These are phyloP conservation scores for Scenedesmus sp. DNA, from an alignment of 163 green algal species.

Conservation along the genomic window DNA sequence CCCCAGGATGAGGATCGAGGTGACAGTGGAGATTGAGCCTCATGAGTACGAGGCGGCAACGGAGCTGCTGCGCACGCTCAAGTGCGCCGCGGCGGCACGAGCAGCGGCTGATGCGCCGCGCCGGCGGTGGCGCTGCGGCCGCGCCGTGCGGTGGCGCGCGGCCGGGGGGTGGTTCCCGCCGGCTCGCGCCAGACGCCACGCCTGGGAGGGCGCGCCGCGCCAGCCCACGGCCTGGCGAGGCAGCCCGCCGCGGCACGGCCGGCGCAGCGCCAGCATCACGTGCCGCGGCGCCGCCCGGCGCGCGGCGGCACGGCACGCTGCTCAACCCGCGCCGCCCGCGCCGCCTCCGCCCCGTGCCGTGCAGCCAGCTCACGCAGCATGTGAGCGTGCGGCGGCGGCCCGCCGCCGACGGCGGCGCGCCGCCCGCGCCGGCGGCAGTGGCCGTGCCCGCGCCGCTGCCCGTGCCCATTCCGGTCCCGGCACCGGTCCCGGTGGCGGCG, in stretches of 20 bases:
- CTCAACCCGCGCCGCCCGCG: too few relatives aligned
- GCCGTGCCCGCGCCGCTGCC: neutral
- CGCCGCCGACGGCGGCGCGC: neutral
- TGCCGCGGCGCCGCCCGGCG: too few relatives aligned
- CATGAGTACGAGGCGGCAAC: constrained; percentile 26
- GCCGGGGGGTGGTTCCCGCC: too few relatives aligned
- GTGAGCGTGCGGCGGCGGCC: neutral
- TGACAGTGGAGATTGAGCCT: constrained; percentile 33
- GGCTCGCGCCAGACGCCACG: too few relatives aligned
- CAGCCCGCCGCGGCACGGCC: too few relatives aligned
- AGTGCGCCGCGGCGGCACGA: constrained; percentile 12
- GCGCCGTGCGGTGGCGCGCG: too few relatives aligned
- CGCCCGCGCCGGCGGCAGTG: neutral
- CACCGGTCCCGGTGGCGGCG: neutral
- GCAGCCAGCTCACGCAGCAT: constrained; percentile 34
- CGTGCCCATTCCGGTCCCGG: neutral
- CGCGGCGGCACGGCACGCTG: too few relatives aligned
- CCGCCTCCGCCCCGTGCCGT: neutral
- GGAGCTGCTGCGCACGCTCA: constrained; percentile 41
- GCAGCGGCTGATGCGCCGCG: too few relatives aligned
- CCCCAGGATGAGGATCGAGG: constrained; percentile 39
- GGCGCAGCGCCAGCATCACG: too few relatives aligned
- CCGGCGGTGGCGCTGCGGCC: too few relatives aligned
- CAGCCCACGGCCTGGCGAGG: too few relatives aligned
- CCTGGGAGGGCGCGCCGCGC: too few relatives aligned